A percentile compares a stretch with the other conserved stretches of the same genome.
phyloP scores from a whole-genome alignment of 2,329 filamentous ascomycete species.

The Sclerotinia sclerotiorum region DNA sequence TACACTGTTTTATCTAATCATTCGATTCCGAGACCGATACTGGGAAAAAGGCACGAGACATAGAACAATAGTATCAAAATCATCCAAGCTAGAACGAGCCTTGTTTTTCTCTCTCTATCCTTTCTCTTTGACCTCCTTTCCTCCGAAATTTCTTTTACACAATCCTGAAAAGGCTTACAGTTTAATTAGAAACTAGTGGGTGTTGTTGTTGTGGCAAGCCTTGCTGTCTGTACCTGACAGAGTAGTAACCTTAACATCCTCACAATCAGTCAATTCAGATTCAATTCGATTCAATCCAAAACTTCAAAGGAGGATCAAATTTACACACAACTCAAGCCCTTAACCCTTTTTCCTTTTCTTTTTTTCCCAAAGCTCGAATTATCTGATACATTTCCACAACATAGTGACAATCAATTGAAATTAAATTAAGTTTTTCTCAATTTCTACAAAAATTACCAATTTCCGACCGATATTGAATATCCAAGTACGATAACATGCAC shows the following conservation, averaged over 20 bases:
- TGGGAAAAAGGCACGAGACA: slow-evolving; percentile 8
- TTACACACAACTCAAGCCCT: not conserved
- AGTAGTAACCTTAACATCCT: not conserved
- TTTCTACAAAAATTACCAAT: not conserved
- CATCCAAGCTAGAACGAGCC: not conserved
- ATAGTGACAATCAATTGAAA: slow-evolving; percentile 3
- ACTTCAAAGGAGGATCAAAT: not conserved
- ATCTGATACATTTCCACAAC: slow-evolving; percentile 10
- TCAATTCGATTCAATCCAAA: not conserved
- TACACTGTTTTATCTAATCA: not conserved
- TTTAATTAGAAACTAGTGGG: slow-evolving; percentile 1
- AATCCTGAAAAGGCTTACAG: not conserved
- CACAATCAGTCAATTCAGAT: not conserved
- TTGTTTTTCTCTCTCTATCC: no score
- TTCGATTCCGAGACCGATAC: not conserved
- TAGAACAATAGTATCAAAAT: not conserved
- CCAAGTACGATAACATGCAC: not conserved
- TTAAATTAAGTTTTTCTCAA: not conserved
- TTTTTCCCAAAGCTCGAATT: not conserved
- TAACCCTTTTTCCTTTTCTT: not conserved
- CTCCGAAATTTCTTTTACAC: not conserved
- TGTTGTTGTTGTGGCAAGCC: slow-evolving; percentile 4
- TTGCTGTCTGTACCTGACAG: slow-evolving; percentile 1
- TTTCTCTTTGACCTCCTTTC: slow-evolving; percentile 9
- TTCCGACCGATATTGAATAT: not conserved